Base-by-base conservation (phyloP, 2,329 filamentous ascomycete genomes). In the Metarhizium robertsii region DNA sequence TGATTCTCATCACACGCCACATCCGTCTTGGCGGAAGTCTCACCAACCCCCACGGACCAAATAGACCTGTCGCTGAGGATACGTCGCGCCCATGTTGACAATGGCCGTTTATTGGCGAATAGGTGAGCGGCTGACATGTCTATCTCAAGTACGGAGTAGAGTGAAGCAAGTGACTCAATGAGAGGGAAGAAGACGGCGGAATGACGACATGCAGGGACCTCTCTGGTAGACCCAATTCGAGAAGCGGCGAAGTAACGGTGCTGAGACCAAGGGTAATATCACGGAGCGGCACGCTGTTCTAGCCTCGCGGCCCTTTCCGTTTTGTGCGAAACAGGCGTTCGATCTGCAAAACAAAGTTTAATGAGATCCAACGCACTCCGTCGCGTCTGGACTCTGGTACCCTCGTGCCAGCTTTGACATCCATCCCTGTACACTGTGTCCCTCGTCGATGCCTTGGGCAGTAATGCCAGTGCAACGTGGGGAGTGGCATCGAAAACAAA, bases 1-100 rank as follows among this genome's bases (percentile, higher is more conserved):
- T 20, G 25, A n/a, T 40, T 20, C 29, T 40, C 49, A 47, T 55
- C 54, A 49, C 54, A 52, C 50, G 45, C 54, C 40, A 55, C 49
- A 11, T 42, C 53, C 48, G 20, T 36, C 30, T 42, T 36, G 32
- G 42, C 25, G 53, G 34, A 20, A 51, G 51, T 46, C 18, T 25
- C 43, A 46, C 18, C 43, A 46, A n/a, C 43, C n/a, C 43, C 13
- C 7, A n/a, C 25, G 25, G 3, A 25, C 40, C 40, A 43, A 43
- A 43, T 14, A n/a, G 40, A 43, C 13, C n/a, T n/a, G 11, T 16
- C 40, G 25, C 25, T 25, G 25, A 4, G 25, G 25, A 25, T 25
- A 25, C 25, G 25, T 25, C 25, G 29, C 40, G 48, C 11, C 52
- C 43, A 29, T n/a, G 47, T 29, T 30, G 52, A 38, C 52, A 25